A percentile compares a stretch with the other conserved stretches of the same genome.
phyloP scores from a whole-genome alignment of 192 early-diverging fungal genomes.

The Spizellomyces sp. region DNA sequence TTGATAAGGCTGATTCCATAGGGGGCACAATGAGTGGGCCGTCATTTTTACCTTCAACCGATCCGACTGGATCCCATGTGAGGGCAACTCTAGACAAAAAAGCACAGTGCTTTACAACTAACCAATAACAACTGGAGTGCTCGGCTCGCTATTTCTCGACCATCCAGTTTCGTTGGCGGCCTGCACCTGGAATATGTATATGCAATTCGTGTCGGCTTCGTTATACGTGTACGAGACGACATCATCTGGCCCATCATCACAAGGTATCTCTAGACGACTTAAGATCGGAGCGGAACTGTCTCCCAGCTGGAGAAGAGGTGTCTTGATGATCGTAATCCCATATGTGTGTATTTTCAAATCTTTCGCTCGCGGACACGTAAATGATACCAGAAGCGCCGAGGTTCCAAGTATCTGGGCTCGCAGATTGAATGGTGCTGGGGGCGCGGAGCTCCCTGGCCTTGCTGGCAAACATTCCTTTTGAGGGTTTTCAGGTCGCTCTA shows the following conservation, averaged over 20 bases:
- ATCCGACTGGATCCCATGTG: background rate
- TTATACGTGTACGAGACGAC: slow-evolving; percentile 20
- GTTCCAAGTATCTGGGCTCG: no score
- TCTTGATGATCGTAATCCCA: background rate
- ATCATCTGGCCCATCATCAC: slow-evolving; percentile 22
- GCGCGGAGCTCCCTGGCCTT: no score
- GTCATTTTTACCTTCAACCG: background rate
- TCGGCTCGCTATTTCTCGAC: slow-evolving; percentile 41
- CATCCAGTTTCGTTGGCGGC: slow-evolving; percentile 32
- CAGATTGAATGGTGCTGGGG: no score
- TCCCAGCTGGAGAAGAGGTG: background rate
- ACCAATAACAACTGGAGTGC: slow-evolving; percentile 48
- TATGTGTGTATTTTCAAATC: background rate
- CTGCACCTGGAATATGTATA: slow-evolving; percentile 40
- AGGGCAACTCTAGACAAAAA: background rate
- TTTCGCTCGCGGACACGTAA: background rate
- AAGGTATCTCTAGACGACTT: background rate
- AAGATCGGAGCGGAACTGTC: background rate
- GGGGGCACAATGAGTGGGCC: background rate
- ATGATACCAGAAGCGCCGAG: no score
- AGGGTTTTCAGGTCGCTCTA: no score
- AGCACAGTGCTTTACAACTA: background rate
- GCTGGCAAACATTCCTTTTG: no score
- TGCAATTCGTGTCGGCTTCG: slow-evolving; percentile 22
- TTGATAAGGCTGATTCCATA: background rate